Conservation (phyloP, 2,329 filamentous ascomycete species). For the Beauveria medogensis region DNA sequence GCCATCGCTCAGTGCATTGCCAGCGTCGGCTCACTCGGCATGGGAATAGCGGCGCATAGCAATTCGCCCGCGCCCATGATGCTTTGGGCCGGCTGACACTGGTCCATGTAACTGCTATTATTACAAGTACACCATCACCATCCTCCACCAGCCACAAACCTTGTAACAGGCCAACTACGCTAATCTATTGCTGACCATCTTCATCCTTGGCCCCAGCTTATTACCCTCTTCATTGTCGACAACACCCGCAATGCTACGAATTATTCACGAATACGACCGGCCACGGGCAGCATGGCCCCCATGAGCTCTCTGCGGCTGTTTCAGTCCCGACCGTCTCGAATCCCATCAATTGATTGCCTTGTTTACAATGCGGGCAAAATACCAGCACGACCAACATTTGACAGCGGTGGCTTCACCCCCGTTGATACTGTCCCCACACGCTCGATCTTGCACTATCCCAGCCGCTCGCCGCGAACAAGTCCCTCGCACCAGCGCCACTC, state of each 20-base stretch:
- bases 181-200: conserved; percentile 8
- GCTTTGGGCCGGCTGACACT: conserved; percentile 1
- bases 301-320: too few relatives aligned
- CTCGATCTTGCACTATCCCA: conserved; percentile 5
- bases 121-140: neutral
- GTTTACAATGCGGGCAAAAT: neutral
- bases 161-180: neutral
- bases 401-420: neutral
- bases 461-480: neutral
- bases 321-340: neutral
- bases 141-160: neutral
- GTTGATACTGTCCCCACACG: neutral
- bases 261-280: neutral
- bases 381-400: neutral
- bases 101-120: neutral
- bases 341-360: neutral
- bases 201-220: conserved; percentile 1
- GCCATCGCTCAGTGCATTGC: neutral
- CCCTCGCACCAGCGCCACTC: neutral
- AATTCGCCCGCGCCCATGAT: neutral
- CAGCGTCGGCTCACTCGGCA: neutral
- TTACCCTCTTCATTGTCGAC: neutral
- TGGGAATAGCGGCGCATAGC: neutral
- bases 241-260: neutral
- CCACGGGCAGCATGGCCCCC: neutral